Evolutionary conservation across 257 asterid genomes (phyloP).

Genomic region (Solanum tacnaense): DNA sequence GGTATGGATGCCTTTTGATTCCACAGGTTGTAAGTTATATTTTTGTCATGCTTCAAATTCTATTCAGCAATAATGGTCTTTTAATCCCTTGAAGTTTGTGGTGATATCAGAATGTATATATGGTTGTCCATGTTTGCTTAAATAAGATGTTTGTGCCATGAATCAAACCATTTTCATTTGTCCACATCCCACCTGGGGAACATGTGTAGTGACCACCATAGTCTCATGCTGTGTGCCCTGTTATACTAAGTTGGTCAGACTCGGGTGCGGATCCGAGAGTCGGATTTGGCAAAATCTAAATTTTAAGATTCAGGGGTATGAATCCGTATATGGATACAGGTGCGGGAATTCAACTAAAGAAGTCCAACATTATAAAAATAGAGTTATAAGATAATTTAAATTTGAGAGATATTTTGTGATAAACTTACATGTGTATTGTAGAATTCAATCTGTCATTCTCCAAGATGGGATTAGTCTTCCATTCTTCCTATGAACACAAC

Average conservation of each 20-base stretch:
- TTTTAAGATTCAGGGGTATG: background rate
- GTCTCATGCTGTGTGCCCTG: background rate
- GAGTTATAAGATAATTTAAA: too few species aligned
- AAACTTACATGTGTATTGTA: background rate
- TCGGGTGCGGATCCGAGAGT: background rate
- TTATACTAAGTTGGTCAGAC: background rate
- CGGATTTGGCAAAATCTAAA: background rate
- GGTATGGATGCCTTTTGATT: constrained; percentile 30
- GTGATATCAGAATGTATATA: background rate
- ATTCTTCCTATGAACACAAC: background rate
- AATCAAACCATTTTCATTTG: background rate
- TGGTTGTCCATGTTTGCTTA: background rate
- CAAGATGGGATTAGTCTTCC: background rate
- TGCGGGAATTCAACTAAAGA: too few species aligned
- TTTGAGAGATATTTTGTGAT: background rate
- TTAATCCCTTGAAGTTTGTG: background rate
- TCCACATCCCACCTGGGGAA: background rate
- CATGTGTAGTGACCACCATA: background rate
- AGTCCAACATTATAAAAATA: too few species aligned
- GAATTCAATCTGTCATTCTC: background rate
- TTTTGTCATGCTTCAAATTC: background rate
- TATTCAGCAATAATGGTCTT: background rate
- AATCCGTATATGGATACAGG: too few species aligned
- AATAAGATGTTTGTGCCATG: background rate
- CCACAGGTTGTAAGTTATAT: background rate